Percentiles rank a stretch among this genome's conserved stretches.
These are phyloP conservation scores for Colletotrichum lupini DNA, from an alignment of 2,329 filamentous ascomycete genomes.

Conservation along the genomic window DNA sequence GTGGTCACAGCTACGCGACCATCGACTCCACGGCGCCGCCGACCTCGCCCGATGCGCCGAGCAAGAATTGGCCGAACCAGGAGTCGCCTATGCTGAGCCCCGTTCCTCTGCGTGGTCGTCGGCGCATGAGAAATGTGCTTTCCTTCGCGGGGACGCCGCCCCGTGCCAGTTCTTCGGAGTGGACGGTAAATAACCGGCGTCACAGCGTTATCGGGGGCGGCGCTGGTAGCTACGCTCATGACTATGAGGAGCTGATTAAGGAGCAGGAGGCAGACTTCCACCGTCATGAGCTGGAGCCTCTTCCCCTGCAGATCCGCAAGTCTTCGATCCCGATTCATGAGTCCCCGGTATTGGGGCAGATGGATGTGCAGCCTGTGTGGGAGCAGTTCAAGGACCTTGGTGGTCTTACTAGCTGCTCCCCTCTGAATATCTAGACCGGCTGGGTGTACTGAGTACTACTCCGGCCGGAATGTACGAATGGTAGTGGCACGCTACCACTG, in stretches of 20 bases:
- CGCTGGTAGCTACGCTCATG: conserved; percentile 38
- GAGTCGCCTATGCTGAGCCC: conserved; percentile 29
- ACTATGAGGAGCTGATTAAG: conserved; percentile 40
- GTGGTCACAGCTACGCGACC: conserved; percentile 41
- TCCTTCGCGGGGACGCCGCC: conserved; percentile 9
- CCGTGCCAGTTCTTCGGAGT: neutral
- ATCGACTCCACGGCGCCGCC: conserved; percentile 41
- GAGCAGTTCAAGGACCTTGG: conserved; percentile 60
- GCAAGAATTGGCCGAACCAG: conserved; percentile 22
- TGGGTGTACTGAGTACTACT: neutral
- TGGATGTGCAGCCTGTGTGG: conserved; percentile 50
- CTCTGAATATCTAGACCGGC: conserved; percentile 13
- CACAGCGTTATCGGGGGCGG: conserved; percentile 6
- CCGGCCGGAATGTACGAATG: neutral
- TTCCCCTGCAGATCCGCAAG: conserved; percentile 39
- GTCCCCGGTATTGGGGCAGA: neutral
- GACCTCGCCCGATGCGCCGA: conserved; percentile 38
- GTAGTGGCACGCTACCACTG: neutral
- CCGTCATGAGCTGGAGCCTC: conserved; percentile 25
- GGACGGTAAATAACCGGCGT: neutral
- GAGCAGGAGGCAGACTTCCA: conserved; percentile 35
- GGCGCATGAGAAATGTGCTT: conserved; percentile 39
- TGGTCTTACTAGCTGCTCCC: conserved; percentile 47
- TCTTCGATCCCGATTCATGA: conserved; percentile 26
- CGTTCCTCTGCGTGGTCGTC: conserved; percentile 42